Evolutionary conservation across 345 rosid species (phyloP).

Genomic region (Gossypium mustelinum): DNA sequence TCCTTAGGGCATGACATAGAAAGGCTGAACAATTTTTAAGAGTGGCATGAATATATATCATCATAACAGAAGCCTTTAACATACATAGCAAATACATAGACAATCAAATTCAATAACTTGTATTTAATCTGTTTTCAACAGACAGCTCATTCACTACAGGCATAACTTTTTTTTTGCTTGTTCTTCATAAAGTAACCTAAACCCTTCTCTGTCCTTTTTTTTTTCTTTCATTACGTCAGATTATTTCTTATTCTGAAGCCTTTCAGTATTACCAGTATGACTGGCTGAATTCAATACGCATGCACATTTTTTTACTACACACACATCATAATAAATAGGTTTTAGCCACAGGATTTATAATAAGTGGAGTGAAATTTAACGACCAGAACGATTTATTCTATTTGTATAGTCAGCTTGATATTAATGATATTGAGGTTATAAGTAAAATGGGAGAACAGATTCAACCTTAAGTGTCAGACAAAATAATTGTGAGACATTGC

Average conservation of each 20-base stretch:
- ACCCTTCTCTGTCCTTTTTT: background rate
- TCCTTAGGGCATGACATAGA: background rate
- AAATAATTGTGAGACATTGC: background rate
- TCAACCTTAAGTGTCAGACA: background rate
- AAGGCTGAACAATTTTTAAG: background rate
- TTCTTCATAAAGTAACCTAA: background rate
- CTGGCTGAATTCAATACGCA: background rate
- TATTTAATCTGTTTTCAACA: background rate
- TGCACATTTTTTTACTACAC: background rate
- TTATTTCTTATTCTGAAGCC: background rate
- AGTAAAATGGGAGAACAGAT: background rate
- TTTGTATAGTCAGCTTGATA: background rate
- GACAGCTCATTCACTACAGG: background rate
- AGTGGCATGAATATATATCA: background rate
- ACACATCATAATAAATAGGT: background rate
- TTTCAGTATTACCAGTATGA: background rate
- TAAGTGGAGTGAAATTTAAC: background rate
- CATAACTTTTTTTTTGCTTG: background rate
- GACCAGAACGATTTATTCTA: background rate
- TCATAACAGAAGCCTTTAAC: background rate
- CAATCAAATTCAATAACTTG: constrained; percentile 4
- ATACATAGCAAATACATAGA: background rate
- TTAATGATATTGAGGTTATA: background rate
- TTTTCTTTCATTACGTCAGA: too few relatives aligned
- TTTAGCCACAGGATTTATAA: background rate